Evolutionary conservation across 371 early-diverging fungal species (phyloP), one percentile per base, ranked within the genome.

Genomic region (Actinomucor elegans): DNA sequence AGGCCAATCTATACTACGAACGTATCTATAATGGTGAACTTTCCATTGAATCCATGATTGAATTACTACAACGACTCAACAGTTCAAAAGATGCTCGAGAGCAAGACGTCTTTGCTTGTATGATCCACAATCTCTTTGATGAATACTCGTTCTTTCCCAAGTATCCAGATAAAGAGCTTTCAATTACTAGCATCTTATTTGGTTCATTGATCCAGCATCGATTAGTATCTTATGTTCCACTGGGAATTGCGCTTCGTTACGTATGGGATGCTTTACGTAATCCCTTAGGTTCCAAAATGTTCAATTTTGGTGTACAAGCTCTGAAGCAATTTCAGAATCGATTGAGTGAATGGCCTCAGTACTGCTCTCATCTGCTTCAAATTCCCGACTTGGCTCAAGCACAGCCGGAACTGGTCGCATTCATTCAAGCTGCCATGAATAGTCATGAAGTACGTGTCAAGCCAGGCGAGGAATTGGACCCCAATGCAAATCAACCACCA

Each of bases 91-190:
- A 79, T 36, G 52, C 72, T 14, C 73, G 86, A 27, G 90, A 93
- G 37, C 85, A 82, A 61, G 86, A 92, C 28, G 74, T 90, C 10
- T 93, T 81, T 67, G 80, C 79, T 12, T 91, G 89, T 66, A 91
- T 93, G 86, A 83, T 92, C 28, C 86, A 88, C 61, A 86, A 85
- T 40, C 75, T 94, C 7, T 88, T 98, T 63, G 98, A 97, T 56
- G 98, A 98, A 69, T 95, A 92, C 67, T 81, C 86, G 27, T 97
- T 92, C 62, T 95, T 97, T 55, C 77, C 89, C 14, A 88, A 91
- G 58, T 98, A 97, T 66, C 98, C 97, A 1, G 96, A 94, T 35
- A 90, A 90, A 57, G 92, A 95, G 64, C 79, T 97, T 9, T 68
- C 83, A 0, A 85, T 94, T 18, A 94, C 98, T 0, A 88, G 89